Base-by-base conservation (phyloP, 1,284 basidiomycete genomes). In the Porphyrellus sp. region DNA sequence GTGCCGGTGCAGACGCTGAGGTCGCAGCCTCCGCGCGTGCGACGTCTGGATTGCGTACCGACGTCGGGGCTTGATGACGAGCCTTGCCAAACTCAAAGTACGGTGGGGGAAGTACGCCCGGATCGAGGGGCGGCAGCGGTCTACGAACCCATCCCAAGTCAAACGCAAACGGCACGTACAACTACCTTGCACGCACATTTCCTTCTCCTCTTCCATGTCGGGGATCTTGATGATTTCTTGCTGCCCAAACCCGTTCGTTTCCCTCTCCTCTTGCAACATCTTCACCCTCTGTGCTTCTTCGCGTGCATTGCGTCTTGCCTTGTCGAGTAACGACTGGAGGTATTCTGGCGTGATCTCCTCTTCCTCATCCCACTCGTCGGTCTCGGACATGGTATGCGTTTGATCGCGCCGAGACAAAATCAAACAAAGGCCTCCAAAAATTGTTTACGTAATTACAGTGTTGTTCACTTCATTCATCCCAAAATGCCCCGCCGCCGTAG, bases 71-170 rank as follows among this genome's bases (percentile, higher is more conserved):
- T 12, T 75, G 74, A 51, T 71, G 70, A 41, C 73, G 72, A 33
- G 66, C 64, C 55, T 73, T 64, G 28, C 75, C 74, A 46, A 84
- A 69, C 38, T 74, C 74, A 57, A 89, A 79, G 65, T 91, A 91
- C 6, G 81, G 72, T 7, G 69, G 63, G 9, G 84, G 85, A 7
- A 87, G 76, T 11, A 63, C 64, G 41, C 83, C 83, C 46, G 86
- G 81, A 62, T 91, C 75, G 15, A 91, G 72, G 15, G 72, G 63
- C 3, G 90, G 90, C 42, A 91, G 68, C 30, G 79, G 78, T 57
- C 85, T 90, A 58, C 31, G 42, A n/a, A 48, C 21, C 18, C 46
- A 41, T 20, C 23, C 23, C 49, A 21, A 41, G 56, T 60, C 39
- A 61, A 43, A 51, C 8, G 7, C 13, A 18, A 56, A 41, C n/a